Base-by-base conservation (phyloP, 306 rosid species). In the Astragalus glycyphyllos region DNA sequence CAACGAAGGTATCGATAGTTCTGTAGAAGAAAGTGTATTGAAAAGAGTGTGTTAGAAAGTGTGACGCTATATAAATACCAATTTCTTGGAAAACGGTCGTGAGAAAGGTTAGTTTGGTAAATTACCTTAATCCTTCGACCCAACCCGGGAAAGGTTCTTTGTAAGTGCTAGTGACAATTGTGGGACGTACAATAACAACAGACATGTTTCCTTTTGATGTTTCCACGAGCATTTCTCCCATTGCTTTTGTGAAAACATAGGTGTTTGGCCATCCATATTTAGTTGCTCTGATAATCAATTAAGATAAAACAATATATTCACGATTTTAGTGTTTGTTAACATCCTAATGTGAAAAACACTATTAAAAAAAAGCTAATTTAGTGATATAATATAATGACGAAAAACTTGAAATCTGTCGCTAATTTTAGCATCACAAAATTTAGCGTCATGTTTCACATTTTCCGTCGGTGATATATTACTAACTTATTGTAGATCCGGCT, bases 71-170 rank as follows among this genome's bases (percentile, higher is more conserved):
- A 26, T 26, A 26, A 26, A 26, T 26, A 26, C 31, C 31, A 3
- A 26, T 26, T 26, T 26, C 0, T 26, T 26, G 31, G 3, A 26
- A 26, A 26, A 26, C 4, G 3, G 3, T 26, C 1, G 31, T 3
- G 31, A 3, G 3, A 26, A 26, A 26, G 31, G 31, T 42, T 3
- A 42, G 42, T 41, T 31, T 56, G 35, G 8, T 57, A 14, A 35
- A 37, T 53, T 70, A 91, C 97, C 93, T 89, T 7, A 84, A 10
- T 15, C 98, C 96, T 83, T 92, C 98, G 0, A 87, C 60, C 96
- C 95, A 92, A 37, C 98, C 98, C 0, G 98, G 87, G 57, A 92
- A 92, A 4, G 98, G 98, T 72, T 92, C 95, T 81, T 5, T 89
- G 65, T 48, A 84, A 71, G 98, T 92, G 40, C 98, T 84, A 12